A percentile compares a stretch with the other conserved stretches of the same genome.
Conservation (phyloP, 23 red algal genomes). For the Gracilaria gracilis region DNA sequence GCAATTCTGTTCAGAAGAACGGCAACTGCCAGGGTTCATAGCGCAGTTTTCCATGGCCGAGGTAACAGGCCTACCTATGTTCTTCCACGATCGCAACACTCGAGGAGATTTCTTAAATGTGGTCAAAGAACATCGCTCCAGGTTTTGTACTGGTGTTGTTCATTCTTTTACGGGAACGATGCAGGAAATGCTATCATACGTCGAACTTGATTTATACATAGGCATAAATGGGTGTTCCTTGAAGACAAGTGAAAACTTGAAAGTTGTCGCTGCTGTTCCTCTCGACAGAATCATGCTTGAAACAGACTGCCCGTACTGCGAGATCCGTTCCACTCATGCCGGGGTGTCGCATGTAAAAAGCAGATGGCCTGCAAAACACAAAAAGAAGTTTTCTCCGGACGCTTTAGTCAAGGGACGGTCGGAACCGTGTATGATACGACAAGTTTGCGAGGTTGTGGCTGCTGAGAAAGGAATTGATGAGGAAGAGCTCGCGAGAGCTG, state of each 20-base stretch:
- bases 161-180: slow-evolving; percentile 94
- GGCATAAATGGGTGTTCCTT: slow-evolving; percentile 97
- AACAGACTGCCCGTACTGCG: slow-evolving; percentile 97
- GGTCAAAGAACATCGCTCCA: slow-evolving; percentile 51
- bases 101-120: slow-evolving; percentile 75
- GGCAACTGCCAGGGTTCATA: slow-evolving; percentile 79
- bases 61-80: slow-evolving; percentile 78
- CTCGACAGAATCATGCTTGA: slow-evolving; percentile 96
- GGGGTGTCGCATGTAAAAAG: slow-evolving; percentile 66
- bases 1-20: slow-evolving; percentile 78
- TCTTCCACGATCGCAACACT: slow-evolving; percentile 94
- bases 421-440: slow-evolving; percentile 92
- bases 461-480: slow-evolving; percentile 66
- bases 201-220: slow-evolving; percentile 84
- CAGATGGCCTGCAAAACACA: slow-evolving; percentile 80
- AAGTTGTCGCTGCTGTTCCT: slow-evolving; percentile 74
- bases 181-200: slow-evolving; percentile 72
- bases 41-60: slow-evolving; percentile 88
- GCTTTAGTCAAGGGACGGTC: slow-evolving; percentile 82
- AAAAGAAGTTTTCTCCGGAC: slow-evolving; percentile 87
- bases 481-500: slow-evolving; percentile 70
- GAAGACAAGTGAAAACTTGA: slow-evolving; percentile 91
- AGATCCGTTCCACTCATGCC: slow-evolving; percentile 89
- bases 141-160: slow-evolving; percentile 80
- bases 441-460: slow-evolving; percentile 90